Evolutionary conservation across 2,329 filamentous ascomycete genomes (phyloP), one percentile per base, ranked within the genome.

Genomic region (Cercospora sp.): DNA sequence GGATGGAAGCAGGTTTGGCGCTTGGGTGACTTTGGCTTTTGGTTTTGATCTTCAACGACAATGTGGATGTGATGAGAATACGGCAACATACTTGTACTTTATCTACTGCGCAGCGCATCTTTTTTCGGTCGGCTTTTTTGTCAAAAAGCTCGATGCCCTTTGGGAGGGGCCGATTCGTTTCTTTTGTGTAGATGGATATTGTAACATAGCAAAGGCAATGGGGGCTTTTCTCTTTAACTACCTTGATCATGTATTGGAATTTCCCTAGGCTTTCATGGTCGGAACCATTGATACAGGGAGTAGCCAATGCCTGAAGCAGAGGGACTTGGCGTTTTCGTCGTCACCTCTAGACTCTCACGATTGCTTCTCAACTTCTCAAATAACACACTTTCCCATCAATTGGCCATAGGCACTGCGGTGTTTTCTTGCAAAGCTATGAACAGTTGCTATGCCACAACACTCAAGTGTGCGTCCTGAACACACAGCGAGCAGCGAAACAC

Each of bases 51-150:
- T 42, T 60, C 31, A 12, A 42, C 10, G 39, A 62, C 18, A 23
- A 62, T 51, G 60, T 23, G 10, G 20, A 13, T 61, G 60, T 51
- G 39, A 62, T 62, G 60, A 62, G 60, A 30, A 62, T 33, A 62
- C 45, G 48, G 48, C 23, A 28, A 55, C 36, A 42, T n/a, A 42
- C 36, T 42, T 42, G 36, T 31, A 51, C 20, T 39, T 39, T 39
- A 62, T n/a, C n/a, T 16, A 28, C 28, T 62, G 39, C 30, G 18
- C 12, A 58, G 53, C 26, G 30, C 13, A 31, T 23, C 4, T 23
- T 58, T 58, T 59, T 59, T 28, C 31, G 8, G 12, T 36, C 28
- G 16, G 55, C 55, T 59, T 59, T 59, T 36, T 36, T 12, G 55
- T 59, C 30, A 59, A 36, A 59, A 36, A 59, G 55, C 30, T 13